Base-by-base conservation (phyloP, 768 basidiomycete species). In the Auriscalpium microsporum region DNA sequence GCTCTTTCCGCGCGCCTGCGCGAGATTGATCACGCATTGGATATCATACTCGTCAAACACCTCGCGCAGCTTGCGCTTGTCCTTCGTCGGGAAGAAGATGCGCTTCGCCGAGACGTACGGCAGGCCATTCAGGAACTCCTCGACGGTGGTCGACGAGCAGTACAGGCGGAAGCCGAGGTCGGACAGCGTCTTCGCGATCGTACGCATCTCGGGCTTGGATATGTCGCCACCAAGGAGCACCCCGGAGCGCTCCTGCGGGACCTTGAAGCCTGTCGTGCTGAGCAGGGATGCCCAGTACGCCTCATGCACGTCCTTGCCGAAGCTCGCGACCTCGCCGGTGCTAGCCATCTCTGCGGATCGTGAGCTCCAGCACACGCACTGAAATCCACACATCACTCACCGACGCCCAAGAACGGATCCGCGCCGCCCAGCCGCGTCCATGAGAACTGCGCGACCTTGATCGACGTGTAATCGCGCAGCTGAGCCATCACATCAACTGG, bases 391-490 rank as follows among this genome's bases (percentile, higher is more conserved):
- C 13, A 45, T 13, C 19, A 79, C 88, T 68, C 60, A 91, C 90
- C 90, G 52, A 95, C 92, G 57, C 94, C 93, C 58, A 97, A 77
- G 83, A 94, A 94, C 10, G 94, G 95, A 76, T 97, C 95, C 17
- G 95, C 95, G 56, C 95, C 95, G 21, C 83, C 92, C 40, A 99
- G 68, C 44, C 95, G 87, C 48, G 94, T 97, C 96, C 95, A 99
- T 10, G 90, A 93, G 76, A 99, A 98, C 66, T 97, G 95, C 10
- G 96, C 86, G 47, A 96, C 94, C 75, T 99, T 98, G 79, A 99
- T 90, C 8, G 93, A 86, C 14, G 86, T 88, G 69, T 98, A 98
- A 67, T 94, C 86, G 28, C 92, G 79, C 68, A 86, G 79, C 69
- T 87, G 78, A 53, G 84, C 79, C 94, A 98, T 98, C 56, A 94